Base-by-base conservation (phyloP, 1,139 yeast species). In the Torulaspora globosa region DNA sequence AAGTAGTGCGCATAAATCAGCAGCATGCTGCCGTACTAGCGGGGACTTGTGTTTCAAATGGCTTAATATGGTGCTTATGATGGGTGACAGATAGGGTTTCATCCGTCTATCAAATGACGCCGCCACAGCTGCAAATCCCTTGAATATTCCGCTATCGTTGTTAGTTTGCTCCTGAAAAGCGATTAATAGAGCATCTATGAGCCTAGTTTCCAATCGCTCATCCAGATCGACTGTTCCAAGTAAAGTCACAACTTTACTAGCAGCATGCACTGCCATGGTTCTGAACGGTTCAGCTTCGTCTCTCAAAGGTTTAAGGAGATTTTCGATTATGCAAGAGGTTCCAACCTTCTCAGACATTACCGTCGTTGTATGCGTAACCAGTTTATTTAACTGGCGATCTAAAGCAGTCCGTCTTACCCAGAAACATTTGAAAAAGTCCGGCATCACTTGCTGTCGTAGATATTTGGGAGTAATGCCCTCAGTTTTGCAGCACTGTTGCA, bases 251-350 rank as follows among this genome's bases (percentile, higher is more conserved):
- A 79, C 71, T 50, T 70, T 73, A 46, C 77, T 74, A 1, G 84
- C 70, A 0, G 96, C 76, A 48, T 83, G 90, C 5, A 84, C 79
- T 0, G 88, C 82, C 95, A 92, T 84, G 49, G 73, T 73, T 43
- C 97, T 71, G 49, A 85, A 79, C 1, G 84, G 80, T 59, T 87
- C 96, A 14, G 92, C 80, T 46, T 84, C 90, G 64, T 92, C 97
- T 56, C 85, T 86, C 44, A 94, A 67, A 7, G 74, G 78, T 3
- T 69, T 66, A 2, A 86, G 71, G 10, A 88, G 67, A 12, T 74
- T 69, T 33, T 79, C 84, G 18, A 90, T 67, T 24, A 85, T 72
- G 41, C 72, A 78, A 8, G 80, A 64, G 21, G 79, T 78, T 3
- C 95, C 95, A 37, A 85, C 78, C 55, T 79, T 82, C 32, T 73